Percentiles rank a stretch among this genome's conserved stretches.
Evolutionary conservation across 768 basidiomycete genomes (phyloP).

Genomic region (Amanita polypyramis): DNA sequence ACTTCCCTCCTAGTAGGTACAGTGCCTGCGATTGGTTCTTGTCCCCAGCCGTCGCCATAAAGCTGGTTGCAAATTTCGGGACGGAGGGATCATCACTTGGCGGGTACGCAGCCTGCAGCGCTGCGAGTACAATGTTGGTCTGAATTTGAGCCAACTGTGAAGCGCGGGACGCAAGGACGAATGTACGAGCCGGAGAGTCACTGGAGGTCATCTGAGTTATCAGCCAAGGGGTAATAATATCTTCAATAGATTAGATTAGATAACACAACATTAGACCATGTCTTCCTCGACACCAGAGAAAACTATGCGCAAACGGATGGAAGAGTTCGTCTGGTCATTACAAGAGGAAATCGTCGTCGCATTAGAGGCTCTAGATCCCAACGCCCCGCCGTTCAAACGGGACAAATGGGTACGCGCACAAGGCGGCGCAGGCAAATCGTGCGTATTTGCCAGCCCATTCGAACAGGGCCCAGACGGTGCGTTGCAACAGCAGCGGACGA

Average conservation of each 20-base stretch:
- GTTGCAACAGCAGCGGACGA: conserved; percentile 21
- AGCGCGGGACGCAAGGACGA: conserved; percentile 75
- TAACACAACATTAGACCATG: background rate
- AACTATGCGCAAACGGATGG: conserved; percentile 70
- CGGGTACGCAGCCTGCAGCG: conserved; percentile 50
- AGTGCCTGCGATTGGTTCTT: conserved; percentile 82
- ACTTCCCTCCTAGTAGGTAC: conserved; percentile 84
- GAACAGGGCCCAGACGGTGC: conserved; percentile 19
- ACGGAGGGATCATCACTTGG: conserved; percentile 23
- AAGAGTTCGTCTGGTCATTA: conserved; percentile 62
- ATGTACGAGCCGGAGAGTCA: conserved; percentile 30
- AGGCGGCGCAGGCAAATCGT: conserved; percentile 73
- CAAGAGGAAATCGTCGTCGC: conserved; percentile 72
- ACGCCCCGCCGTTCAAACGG: conserved; percentile 61
- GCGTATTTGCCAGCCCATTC: conserved; percentile 56
- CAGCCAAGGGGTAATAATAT: too few relatives aligned
- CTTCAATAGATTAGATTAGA: too few relatives aligned
- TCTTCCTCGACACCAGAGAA: background rate
- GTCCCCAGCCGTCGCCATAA: conserved; percentile 68
- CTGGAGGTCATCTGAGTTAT: background rate
- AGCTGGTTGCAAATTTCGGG: conserved; percentile 33
- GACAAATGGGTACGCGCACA: conserved; percentile 70
- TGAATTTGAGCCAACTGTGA: conserved; percentile 88
- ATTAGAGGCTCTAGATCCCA: conserved; percentile 72
- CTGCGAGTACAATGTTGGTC: conserved; percentile 66